Percentiles rank a stretch among this genome's conserved stretches.
Conservation (phyloP, 768 basidiomycete species). For the Trametes elegans region DNA sequence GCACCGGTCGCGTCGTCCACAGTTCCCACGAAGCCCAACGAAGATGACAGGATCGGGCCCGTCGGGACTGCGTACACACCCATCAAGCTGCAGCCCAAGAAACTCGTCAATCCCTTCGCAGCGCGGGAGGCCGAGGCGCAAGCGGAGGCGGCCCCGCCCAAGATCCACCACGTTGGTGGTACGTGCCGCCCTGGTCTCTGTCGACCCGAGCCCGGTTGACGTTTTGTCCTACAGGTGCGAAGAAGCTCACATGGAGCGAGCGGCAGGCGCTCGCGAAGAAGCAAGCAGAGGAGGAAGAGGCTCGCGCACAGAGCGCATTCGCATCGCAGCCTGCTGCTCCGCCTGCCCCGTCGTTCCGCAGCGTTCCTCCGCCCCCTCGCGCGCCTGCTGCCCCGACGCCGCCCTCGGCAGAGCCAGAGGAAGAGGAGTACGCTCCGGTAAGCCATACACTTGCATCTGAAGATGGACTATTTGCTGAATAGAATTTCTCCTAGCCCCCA, state of each 20-base stretch:
- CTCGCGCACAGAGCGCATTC: constrained; percentile 52
- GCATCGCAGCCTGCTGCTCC: constrained; percentile 40
- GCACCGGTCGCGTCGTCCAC: constrained; percentile 44
- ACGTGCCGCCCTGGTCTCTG: not conserved
- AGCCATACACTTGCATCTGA: not conserved
- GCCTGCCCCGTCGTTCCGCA: constrained; percentile 18
- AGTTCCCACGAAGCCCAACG: constrained; percentile 61
- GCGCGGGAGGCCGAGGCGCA: constrained; percentile 53
- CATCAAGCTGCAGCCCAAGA: constrained; percentile 84
- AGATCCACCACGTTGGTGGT: constrained; percentile 3
- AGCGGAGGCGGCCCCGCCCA: constrained; percentile 29
- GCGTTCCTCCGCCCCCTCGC: constrained; percentile 12
- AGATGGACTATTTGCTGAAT: not conserved
- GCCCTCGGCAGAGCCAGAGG: constrained; percentile 28
- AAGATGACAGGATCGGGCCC: constrained; percentile 82
- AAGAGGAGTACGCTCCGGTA: constrained; percentile 25
- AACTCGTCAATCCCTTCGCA: constrained; percentile 81
- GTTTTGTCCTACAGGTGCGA: constrained; percentile 40
- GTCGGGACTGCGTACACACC: constrained; percentile 89
- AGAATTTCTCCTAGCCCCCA: constrained; percentile 4
- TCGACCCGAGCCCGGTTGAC: not conserved
- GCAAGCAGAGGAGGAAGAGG: constrained; percentile 77
- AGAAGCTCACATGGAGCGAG: constrained; percentile 93
- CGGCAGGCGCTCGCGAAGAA: constrained; percentile 90
- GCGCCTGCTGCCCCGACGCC: constrained; percentile 5